Base-by-base conservation (phyloP, 2,329 filamentous ascomycete species). In the Blastomyces percursus region DNA sequence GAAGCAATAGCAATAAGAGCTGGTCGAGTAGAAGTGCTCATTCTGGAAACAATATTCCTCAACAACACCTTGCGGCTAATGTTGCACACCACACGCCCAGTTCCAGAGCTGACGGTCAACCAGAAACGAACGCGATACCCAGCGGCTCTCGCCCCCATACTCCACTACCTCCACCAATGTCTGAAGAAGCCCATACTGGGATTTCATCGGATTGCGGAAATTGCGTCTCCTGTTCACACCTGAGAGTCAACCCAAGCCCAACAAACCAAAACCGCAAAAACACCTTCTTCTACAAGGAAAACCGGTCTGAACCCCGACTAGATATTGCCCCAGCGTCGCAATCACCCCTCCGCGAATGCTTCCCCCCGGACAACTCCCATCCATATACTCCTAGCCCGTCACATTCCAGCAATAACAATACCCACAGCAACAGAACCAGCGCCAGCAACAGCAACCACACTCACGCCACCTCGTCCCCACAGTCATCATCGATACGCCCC, bases 401-500 rank as follows among this genome's bases (percentile, higher is more conserved):
- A 35, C 21, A 21, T 57, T 27, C 19, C 60, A 55, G 24, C 14
- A 46, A 57, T 27, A 61, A 11, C 35, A 61, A 38, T n/a, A 42
- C 46, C 30, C 38, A 54, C 46, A 61, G 48, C 32, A 51, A 54
- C 48, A 32, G 48, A 51, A 51, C 52, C 30, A 32, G 35, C 48
- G 24, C 48, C 48, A 61, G 46, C 19, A 38, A 30, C 8, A n/a
- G 32, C 51, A 48, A 54, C 51, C 66, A 21, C 63, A 66, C 30
- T 66, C 67, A 64, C 14, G 62, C 61, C 40, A 65, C 64, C 27
- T 54, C 46, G 8, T 60, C 59, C 8, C 35, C 46, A 19, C 59
- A 60, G 54, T 32, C 59, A 60, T 54, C 48, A 42, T 52, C 46
- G 32, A 40, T 21, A 14, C 67, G 66, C 8, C 57, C 63, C 30